A percentile compares a stretch with the other conserved stretches of the same genome.
Conservation (phyloP, 352 stramenopile species). For the Thraustotheca clavata region DNA sequence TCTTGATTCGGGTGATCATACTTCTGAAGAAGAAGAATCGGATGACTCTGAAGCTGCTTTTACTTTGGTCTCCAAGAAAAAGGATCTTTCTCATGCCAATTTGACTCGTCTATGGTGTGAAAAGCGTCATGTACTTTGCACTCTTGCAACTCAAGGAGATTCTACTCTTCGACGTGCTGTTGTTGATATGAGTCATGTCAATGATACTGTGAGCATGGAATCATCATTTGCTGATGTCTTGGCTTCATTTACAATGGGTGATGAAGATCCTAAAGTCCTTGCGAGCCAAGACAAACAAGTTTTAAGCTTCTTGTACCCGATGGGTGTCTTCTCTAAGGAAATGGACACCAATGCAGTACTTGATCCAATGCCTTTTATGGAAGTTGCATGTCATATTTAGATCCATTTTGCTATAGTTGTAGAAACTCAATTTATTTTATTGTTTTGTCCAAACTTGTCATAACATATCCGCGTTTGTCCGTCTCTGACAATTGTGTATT, state of each 20-base stretch:
- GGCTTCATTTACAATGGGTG: conserved; percentile 26
- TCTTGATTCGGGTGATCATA: conserved; percentile 23
- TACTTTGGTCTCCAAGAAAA: conserved; percentile 27
- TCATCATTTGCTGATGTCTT: conserved; percentile 51
- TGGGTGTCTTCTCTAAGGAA: conserved; percentile 62
- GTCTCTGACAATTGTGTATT: not conserved
- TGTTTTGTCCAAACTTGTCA: not conserved
- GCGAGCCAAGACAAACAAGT: conserved; percentile 44
- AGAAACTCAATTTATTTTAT: conserved; percentile 5
- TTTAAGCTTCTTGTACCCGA: conserved; percentile 78
- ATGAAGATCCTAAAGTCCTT: conserved; percentile 28
- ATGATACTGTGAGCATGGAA: conserved; percentile 51
- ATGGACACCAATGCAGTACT: conserved; percentile 16
- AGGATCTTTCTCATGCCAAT: conserved; percentile 61
- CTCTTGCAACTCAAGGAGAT: conserved; percentile 61
- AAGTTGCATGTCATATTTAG: conserved; percentile 24
- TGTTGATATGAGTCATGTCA: conserved; percentile 76
- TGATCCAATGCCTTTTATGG: conserved; percentile 21
- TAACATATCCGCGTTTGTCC: not conserved
- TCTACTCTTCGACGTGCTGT: conserved; percentile 59
- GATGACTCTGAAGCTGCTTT: conserved; percentile 43
- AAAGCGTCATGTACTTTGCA: conserved; percentile 79
- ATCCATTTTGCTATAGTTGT: conserved; percentile 5
- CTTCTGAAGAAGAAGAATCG: conserved; percentile 11
- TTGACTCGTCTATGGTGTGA: conserved; percentile 72